Conservation (phyloP, 148 eudicot species). For the Camellia lanceoleosa region DNA sequence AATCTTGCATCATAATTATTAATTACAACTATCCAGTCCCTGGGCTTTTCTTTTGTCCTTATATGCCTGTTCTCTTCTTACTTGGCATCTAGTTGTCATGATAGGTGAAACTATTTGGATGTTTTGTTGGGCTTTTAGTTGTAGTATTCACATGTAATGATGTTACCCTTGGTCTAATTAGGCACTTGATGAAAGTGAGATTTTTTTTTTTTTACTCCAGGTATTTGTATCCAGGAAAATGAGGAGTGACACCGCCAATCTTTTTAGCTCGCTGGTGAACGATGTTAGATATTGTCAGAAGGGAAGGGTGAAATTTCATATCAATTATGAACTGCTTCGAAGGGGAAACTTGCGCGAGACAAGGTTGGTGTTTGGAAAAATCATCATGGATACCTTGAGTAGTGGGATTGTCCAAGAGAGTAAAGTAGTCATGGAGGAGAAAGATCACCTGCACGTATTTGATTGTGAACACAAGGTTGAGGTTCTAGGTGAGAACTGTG, state of each 20-base stretch:
- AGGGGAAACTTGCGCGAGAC: conserved; percentile 44
- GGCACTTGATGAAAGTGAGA: background rate
- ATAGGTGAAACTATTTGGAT: background rate
- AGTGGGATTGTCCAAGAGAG: conserved; percentile 12
- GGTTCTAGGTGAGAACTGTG: background rate
- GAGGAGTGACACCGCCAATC: conserved; percentile 22
- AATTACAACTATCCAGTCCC: background rate
- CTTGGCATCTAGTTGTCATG: background rate
- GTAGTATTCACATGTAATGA: background rate
- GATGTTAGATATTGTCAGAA: conserved; percentile 23
- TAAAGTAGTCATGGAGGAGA: conserved; percentile 24
- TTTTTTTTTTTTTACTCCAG: conserved; percentile 29
- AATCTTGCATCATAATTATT: background rate
- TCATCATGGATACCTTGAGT: conserved; percentile 56
- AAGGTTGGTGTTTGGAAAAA: conserved; percentile 63
- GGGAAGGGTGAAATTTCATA: conserved; percentile 23
- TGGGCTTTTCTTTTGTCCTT: background rate
- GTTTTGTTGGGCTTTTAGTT: background rate
- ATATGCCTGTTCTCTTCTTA: background rate
- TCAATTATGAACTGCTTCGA: conserved; percentile 49
- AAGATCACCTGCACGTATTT: conserved; percentile 7
- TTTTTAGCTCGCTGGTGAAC: conserved; percentile 34
- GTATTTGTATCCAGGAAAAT: conserved; percentile 45
- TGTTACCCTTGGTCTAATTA: background rate
- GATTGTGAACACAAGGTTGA: conserved; percentile 7